Conservation (phyloP, 1,284 basidiomycete genomes). For the Chondrostereum purpureum region DNA sequence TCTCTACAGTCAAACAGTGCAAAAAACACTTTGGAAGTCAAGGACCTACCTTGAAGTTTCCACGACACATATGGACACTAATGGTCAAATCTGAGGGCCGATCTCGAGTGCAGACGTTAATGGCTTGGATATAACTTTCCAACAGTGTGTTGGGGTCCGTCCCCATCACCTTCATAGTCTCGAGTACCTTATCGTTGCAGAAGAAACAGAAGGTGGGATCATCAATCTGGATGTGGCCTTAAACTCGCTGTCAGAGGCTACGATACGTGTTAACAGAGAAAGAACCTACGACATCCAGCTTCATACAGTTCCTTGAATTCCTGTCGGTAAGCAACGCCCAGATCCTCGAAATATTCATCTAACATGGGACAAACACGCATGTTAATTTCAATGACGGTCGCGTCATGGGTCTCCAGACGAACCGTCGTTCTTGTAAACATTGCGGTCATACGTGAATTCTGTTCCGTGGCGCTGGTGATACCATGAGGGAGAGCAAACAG, state of each 20-base stretch:
- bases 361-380: constrained; percentile 2
- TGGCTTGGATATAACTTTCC: constrained; percentile 62
- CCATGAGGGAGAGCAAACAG: constrained; percentile 72
- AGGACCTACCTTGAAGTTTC: constrained; percentile 59
- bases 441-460: constrained; percentile 48
- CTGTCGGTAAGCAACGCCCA: constrained; percentile 62
- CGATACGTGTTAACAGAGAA: neutral
- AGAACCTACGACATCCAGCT: constrained; percentile 59
- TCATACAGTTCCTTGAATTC: constrained; percentile 71
- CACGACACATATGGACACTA: constrained; percentile 73
- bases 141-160: constrained; percentile 59
- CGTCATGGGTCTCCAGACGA: no score
- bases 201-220: constrained; percentile 68
- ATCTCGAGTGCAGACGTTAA: constrained; percentile 58
- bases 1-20: neutral
- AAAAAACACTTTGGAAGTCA: neutral
- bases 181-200: constrained; percentile 55
- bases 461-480: constrained; percentile 68
- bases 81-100: constrained; percentile 61
- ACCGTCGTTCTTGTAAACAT: constrained; percentile 60
- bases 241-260: neutral
- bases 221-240: constrained; percentile 69
- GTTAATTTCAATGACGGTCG: neutral
- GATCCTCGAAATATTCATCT: constrained; percentile 70
- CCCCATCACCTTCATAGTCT: constrained; percentile 54